These are phyloP conservation scores for Chrysoporthe puriensis DNA, from an alignment of 2,329 filamentous ascomycete genomes.

Conservation along the genomic window DNA sequence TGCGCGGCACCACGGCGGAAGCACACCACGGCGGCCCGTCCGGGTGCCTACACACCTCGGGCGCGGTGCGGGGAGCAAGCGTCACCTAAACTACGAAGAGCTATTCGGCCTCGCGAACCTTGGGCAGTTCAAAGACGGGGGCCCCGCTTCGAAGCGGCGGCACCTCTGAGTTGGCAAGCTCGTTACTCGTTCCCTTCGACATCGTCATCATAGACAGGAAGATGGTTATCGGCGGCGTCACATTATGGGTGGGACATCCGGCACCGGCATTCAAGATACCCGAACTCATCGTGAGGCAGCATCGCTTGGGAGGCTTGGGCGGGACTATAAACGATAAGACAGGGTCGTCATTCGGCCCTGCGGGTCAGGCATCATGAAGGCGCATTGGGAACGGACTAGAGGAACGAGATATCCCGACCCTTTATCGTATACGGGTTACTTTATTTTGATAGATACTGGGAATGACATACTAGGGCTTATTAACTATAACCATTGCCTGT, in stretches of 20 bases:
- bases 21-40: neutral
- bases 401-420: slow-evolving; percentile 32
- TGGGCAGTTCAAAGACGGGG: neutral
- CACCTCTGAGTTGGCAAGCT: slow-evolving; percentile 4
- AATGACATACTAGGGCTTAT: slow-evolving; percentile 4
- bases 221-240: neutral
- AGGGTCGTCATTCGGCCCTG: neutral
- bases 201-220: neutral
- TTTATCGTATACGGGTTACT: slow-evolving; percentile 2
- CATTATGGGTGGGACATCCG: neutral
- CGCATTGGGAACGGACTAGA: slow-evolving; percentile 29
- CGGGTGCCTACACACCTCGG: slow-evolving; percentile 30
- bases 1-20: slow-evolving; percentile 2
- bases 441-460: slow-evolving; percentile 7
- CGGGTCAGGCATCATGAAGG: slow-evolving; percentile 1
- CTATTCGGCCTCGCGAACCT: slow-evolving; percentile 23
- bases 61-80: slow-evolving; percentile 27
- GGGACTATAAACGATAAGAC: neutral
- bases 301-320: neutral
- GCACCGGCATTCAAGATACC: slow-evolving; percentile 17
- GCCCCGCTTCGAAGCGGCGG: slow-evolving; percentile 13
- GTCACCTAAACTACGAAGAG: slow-evolving; percentile 36
- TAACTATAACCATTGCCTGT: neutral
- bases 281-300: slow-evolving; percentile 3
- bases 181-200: neutral